Percentiles rank a stretch among this genome's conserved stretches.
These are phyloP conservation scores for Penicillium egyptiacum DNA, from an alignment of 495 filamentous ascomycete genomes.

Conservation along the genomic window DNA sequence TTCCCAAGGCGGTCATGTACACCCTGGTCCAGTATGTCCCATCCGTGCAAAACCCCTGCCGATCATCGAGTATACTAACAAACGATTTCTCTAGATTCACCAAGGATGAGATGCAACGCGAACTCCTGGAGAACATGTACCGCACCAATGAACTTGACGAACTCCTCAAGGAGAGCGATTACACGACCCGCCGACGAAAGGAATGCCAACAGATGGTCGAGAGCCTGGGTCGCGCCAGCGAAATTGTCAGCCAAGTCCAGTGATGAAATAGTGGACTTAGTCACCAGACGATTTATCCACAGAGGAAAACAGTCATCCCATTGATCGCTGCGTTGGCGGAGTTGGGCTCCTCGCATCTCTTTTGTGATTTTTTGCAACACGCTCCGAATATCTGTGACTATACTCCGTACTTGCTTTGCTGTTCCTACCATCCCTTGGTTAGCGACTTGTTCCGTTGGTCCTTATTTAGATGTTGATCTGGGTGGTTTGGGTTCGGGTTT, in stretches of 20 bases:
- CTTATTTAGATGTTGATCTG: slow-evolving; percentile 5
- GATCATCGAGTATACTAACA: not conserved
- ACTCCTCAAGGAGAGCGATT: slow-evolving; percentile 95
- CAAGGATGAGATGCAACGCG: slow-evolving; percentile 98
- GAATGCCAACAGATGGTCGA: slow-evolving; percentile 99
- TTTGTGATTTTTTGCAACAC: slow-evolving; percentile 23
- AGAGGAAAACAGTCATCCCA: slow-evolving; percentile 4
- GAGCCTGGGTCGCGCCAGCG: slow-evolving; percentile 77
- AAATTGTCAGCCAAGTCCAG: slow-evolving; percentile 98
- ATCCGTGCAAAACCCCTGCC: not conserved
- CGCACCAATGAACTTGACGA: slow-evolving; percentile 84
- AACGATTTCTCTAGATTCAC: slow-evolving; percentile 60
- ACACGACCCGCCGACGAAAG: slow-evolving; percentile 91
- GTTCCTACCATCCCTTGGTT: slow-evolving; percentile 5
- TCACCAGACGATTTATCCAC: not conserved
- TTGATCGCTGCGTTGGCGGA: slow-evolving; percentile 20
- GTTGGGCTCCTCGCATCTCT: slow-evolving; percentile 19
- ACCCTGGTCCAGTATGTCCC: slow-evolving; percentile 83
- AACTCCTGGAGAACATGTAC: slow-evolving; percentile 98
- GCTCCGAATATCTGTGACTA: slow-evolving; percentile 19
- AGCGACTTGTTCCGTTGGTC: slow-evolving; percentile 7
- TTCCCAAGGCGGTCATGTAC: slow-evolving; percentile 99
- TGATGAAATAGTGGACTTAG: slow-evolving; percentile 38
- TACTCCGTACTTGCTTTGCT: slow-evolving; percentile 17
- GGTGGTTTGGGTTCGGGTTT: not conserved